These are phyloP conservation scores for Gossypium laxum DNA, from an alignment of 441 rosid species.

Conservation along the genomic window DNA sequence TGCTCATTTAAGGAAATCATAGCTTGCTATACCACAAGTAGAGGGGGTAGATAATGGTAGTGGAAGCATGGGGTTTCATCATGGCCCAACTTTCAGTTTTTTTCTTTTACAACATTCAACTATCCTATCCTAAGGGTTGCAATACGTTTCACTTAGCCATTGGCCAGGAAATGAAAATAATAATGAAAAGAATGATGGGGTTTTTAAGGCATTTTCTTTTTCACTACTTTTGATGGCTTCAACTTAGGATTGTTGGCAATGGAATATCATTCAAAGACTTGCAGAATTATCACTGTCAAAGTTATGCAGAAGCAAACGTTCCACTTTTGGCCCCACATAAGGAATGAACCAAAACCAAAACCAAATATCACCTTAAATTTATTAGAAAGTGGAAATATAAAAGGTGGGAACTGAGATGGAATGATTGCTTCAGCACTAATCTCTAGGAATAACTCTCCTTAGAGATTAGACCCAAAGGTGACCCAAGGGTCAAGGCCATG, in stretches of 20 bases:
- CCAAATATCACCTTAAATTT: neutral
- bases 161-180: no score
- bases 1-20: neutral
- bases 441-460: neutral
- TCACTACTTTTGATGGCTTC: conserved; percentile 7
- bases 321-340: neutral
- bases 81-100: no score
- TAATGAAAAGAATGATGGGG: neutral
- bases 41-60: neutral
- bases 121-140: no score
- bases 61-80: neutral
- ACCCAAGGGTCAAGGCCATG: neutral
- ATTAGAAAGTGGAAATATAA: neutral
- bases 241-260: neutral
- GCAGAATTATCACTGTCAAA: conserved; percentile 2
- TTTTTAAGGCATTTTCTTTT: neutral
- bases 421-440: neutral
- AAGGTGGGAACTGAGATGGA: neutral
- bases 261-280: neutral
- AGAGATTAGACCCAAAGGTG: neutral
- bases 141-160: no score
- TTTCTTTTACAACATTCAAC: no score
- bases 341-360: neutral
- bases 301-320: neutral
- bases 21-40: neutral